Base-by-base conservation (phyloP, 257 asterid genomes). In the Solanum dulcamara region DNA sequence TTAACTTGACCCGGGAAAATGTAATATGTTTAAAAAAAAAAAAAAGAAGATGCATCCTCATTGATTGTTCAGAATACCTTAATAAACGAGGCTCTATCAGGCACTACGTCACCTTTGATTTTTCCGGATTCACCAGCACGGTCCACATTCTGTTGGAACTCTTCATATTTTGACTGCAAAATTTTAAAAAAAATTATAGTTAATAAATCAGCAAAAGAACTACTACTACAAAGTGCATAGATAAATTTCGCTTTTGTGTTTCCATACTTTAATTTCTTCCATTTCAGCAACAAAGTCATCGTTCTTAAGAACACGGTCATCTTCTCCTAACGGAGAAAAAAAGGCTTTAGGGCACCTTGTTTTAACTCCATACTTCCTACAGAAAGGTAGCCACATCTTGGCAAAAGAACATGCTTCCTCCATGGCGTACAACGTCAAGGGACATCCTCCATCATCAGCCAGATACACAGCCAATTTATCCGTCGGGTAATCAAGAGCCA, bases 401-500 rank as follows among this genome's bases (percentile, higher is more conserved):
- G 94, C 85, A 28, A 94, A 94, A 0, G 22, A 24, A 92, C 90
- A 90, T 1, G 97, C 93, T 87, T 87, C 86, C 59, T 64, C 81
- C 24, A 85, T 2, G 2, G 94, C 97, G 2, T 80, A 51, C 13
- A 89, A 44, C 0, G 94, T 92, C 26, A 86, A 85, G 10, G 87
- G 6, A 12, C 91, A 88, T 10, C 97, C 96, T 2, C 91, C 94
- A 59, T 94, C 97, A 50, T 94, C 98, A 1, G 97, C 90, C 22
- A 93, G 88, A 86, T 92, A 94, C 1, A 93, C 90, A 1, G 88
- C 86, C 30, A 94, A 91, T 90, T 93, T 94, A 0, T 89, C 86
- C 0, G 90, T 85, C 1, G 98, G 97, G 51, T 94, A 94, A 59
- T 94, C 96, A 3, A 94, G 91, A 5, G 94, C 94, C 96, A 93